Conservation (phyloP, 176 grass and related monocot species). For the Ensete ventricosum region DNA sequence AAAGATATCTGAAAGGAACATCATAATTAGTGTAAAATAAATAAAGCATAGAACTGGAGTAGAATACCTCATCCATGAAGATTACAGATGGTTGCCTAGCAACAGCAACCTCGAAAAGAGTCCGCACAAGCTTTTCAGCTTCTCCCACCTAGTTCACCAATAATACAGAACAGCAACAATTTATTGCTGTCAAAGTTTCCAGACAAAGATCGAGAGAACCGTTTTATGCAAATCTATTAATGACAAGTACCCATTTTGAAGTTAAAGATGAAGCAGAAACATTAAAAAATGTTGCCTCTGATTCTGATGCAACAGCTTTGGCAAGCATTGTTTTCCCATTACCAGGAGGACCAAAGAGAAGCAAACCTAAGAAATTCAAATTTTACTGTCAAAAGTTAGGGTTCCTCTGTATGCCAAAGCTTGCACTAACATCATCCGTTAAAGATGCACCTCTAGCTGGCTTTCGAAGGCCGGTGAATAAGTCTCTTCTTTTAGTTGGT, state of each 20-base stretch:
- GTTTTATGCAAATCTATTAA: neutral
- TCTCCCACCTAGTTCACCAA: constrained; percentile 73
- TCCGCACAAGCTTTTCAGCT: constrained; percentile 92
- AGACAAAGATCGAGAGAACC: neutral
- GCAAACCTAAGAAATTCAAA: constrained; percentile 36
- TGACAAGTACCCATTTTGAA: constrained; percentile 80
- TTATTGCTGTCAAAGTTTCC: neutral
- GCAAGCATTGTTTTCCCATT: constrained; percentile 99
- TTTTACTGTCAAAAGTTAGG: neutral
- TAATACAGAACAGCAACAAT: constrained; percentile 5
- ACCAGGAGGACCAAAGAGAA: constrained; percentile 85
- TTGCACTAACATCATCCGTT: neutral
- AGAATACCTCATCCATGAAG: constrained; percentile 71
- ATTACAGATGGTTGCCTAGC: constrained; percentile 84
- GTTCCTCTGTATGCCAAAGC: neutral
- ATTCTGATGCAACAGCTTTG: constrained; percentile 99
- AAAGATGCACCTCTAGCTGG: constrained; percentile 48
- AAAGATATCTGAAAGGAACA: neutral
- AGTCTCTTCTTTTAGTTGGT: constrained; percentile 85
- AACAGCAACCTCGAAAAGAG: constrained; percentile 88
- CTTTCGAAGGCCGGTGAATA: constrained; percentile 82
- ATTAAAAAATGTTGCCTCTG: constrained; percentile 97
- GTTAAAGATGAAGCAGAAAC: constrained; percentile 90
- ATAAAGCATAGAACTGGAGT: neutral
- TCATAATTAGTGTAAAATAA: neutral